A percentile compares a stretch with the other conserved stretches of the same genome.
Conservation (phyloP, 441 rosid genomes). For the Kokia cookei region DNA sequence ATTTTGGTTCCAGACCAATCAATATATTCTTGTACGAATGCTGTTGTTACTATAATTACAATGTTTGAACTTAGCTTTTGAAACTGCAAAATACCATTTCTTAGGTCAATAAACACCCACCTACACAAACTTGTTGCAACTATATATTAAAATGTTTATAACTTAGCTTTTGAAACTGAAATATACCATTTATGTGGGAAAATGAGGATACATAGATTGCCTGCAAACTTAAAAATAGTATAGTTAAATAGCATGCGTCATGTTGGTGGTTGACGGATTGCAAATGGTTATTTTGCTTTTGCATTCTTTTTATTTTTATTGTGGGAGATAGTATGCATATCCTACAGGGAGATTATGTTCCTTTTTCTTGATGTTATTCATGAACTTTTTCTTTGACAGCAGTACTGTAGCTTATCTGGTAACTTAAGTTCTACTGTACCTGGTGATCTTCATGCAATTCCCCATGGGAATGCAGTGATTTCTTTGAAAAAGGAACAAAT, state of each 20-base stretch:
- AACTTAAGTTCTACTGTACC: slow-evolving; percentile 20
- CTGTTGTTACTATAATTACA: not conserved
- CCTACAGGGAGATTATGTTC: not conserved
- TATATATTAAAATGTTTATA: not conserved
- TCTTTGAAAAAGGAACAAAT: slow-evolving; percentile 26
- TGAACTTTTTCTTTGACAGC: slow-evolving; percentile 32
- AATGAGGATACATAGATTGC: not conserved
- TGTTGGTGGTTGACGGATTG: not conserved
- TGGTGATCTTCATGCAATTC: slow-evolving; percentile 24
- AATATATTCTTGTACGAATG: not conserved
- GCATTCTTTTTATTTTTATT: not conserved
- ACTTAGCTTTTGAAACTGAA: not conserved
- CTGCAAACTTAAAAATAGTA: not conserved
- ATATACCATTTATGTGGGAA: not conserved
- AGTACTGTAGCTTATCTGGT: slow-evolving; percentile 31
- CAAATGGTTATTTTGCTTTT: not conserved
- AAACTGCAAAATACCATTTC: not conserved
- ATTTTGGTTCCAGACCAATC: not conserved
- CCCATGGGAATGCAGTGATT: slow-evolving; percentile 18
- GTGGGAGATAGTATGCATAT: not conserved
- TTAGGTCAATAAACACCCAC: not conserved
- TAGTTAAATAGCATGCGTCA: not conserved
- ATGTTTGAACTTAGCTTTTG: not conserved
- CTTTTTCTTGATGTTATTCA: not conserved
- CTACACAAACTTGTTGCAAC: not conserved